Conservation (phyloP, 345 rosid genomes). For the Syzygium jambos region DNA sequence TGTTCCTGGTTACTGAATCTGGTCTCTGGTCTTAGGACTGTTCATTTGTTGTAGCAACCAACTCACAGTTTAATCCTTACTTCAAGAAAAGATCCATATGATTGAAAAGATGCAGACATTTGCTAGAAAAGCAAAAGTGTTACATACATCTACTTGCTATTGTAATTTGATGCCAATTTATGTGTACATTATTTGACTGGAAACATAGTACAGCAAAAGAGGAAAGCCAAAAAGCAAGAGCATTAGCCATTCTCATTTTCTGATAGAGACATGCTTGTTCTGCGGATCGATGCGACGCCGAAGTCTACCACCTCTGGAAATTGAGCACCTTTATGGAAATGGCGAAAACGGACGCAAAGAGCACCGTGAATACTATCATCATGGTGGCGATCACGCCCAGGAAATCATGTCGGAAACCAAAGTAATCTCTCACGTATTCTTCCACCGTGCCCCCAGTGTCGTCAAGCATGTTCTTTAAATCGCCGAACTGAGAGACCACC, state of each 20-base stretch:
- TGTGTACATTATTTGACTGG: not conserved
- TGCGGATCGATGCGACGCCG: too few relatives aligned
- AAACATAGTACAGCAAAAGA: too few relatives aligned
- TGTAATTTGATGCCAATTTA: not conserved
- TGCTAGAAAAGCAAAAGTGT: not conserved
- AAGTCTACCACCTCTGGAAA: conserved; percentile 19
- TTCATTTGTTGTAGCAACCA: too few relatives aligned
- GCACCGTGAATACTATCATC: conserved; percentile 11
- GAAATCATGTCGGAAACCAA: conserved; percentile 25
- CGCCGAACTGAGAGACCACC: conserved; percentile 24
- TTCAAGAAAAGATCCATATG: not conserved
- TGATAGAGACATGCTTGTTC: not conserved
- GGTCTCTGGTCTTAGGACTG: not conserved
- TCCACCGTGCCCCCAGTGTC: conserved; percentile 5
- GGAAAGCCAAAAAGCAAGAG: too few relatives aligned
- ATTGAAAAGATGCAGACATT: not conserved
- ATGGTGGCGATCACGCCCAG: conserved; percentile 20
- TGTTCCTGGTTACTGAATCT: not conserved
- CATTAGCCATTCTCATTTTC: too few relatives aligned
- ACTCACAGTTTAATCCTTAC: not conserved
- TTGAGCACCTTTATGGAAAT: conserved; percentile 15
- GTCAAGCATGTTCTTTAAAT: not conserved
- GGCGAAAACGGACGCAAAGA: conserved; percentile 17
- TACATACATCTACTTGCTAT: not conserved
- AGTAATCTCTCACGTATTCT: conserved; percentile 1